phyloP scores from a whole-genome alignment of 495 filamentous ascomycete species.

The Lasiosphaeris hirsuta region DNA sequence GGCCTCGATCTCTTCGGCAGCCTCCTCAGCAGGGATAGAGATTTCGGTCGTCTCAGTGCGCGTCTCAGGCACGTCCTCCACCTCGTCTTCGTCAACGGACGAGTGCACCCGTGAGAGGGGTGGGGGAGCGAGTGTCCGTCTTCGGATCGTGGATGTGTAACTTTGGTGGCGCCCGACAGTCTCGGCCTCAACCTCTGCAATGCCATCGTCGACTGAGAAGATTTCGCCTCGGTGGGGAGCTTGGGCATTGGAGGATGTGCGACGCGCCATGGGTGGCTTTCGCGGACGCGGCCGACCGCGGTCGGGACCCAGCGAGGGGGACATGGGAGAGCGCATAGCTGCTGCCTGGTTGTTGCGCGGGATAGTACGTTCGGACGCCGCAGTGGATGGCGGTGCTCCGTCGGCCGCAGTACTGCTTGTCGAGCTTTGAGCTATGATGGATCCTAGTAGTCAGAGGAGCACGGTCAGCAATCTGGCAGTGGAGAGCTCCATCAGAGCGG shows the following conservation, averaged over 20 bases:
- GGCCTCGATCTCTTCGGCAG: conserved; percentile 20
- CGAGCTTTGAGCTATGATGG: conserved; percentile 20
- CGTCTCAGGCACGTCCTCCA: conserved; percentile 27
- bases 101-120: conserved; percentile 58
- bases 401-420: conserved; percentile 6
- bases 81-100: conserved; percentile 37
- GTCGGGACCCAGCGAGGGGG: conserved; percentile 56
- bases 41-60: conserved; percentile 14
- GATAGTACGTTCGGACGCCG: conserved; percentile 27
- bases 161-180: conserved; percentile 36
- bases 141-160: conserved; percentile 66
- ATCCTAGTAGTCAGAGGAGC: conserved; percentile 8
- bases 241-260: conserved; percentile 68
- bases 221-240: conserved; percentile 77
- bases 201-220: conserved; percentile 92
- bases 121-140: conserved; percentile 61
- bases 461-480: not conserved
- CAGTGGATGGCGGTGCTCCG: conserved; percentile 25
- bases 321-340: conserved; percentile 50
- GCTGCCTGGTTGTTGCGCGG: conserved; percentile 21
- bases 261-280: conserved; percentile 67
- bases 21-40: conserved; percentile 26
- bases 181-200: conserved; percentile 73
- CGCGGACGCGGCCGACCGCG: conserved; percentile 56
- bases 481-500: not conserved